Evolutionary conservation across 805 yeast genomes (phyloP).

Genomic region (Candida qinlingensis): DNA sequence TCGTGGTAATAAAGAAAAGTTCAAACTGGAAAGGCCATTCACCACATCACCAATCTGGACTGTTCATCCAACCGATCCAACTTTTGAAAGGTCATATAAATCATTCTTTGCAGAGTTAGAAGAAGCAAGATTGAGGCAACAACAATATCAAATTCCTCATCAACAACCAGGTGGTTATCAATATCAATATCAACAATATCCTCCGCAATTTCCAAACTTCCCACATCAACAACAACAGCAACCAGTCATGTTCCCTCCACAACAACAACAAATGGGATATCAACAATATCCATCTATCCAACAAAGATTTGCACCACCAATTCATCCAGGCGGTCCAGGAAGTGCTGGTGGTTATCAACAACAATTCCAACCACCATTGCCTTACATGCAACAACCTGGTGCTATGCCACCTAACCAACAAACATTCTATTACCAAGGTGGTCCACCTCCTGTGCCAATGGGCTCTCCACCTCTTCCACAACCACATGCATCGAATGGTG

Average conservation of each 20-base stretch:
- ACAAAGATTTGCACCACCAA: constrained; percentile 10
- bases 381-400: constrained; percentile 17
- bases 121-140: constrained; percentile 5
- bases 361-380: constrained; percentile 18
- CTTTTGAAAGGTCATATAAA: constrained; percentile 49
- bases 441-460: constrained; percentile 1
- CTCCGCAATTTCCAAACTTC: constrained; percentile 2
- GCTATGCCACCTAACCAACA: constrained; percentile 5
- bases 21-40: constrained; percentile 56
- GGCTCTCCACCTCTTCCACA: constrained; percentile 1
- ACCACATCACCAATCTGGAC: constrained; percentile 76
- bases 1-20: constrained; percentile 25
- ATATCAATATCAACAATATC: constrained; percentile 4
- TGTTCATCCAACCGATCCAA: constrained; percentile 26
- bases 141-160: not conserved
- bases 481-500: not conserved
- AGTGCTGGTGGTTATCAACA: constrained; percentile 2
- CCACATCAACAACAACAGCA: constrained; percentile 5
- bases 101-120: constrained; percentile 40
- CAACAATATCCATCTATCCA: constrained; percentile 9
- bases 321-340: constrained; percentile 9
- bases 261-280: constrained; percentile 6
- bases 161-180: not conserved
- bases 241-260: constrained; percentile 3
- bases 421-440: constrained; percentile 4